phyloP scores from a whole-genome alignment of 2,329 filamentous ascomycete species.

The Cucurbitaria berberidis region DNA sequence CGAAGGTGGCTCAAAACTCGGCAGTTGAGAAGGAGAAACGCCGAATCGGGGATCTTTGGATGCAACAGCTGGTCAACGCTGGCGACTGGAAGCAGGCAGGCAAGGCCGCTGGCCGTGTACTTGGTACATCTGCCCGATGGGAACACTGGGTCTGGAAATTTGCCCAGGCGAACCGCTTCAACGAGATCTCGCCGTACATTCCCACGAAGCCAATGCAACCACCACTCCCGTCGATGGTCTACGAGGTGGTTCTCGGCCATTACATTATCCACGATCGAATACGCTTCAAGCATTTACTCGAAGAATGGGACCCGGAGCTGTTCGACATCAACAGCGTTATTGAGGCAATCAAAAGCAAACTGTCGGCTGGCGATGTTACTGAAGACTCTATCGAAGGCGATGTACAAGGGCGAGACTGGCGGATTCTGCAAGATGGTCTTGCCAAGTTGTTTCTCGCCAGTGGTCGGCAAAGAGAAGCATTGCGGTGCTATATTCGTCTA shows the following conservation, averaged over 20 bases:
- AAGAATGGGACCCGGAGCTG: conserved; percentile 82
- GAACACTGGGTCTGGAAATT: conserved; percentile 97
- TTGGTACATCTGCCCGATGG: conserved; percentile 82
- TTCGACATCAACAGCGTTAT: conserved; percentile 81
- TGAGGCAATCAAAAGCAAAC: conserved; percentile 79
- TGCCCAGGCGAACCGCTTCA: conserved; percentile 81
- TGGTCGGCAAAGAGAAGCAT: conserved; percentile 80
- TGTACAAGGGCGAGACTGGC: conserved; percentile 80
- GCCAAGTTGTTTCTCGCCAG: conserved; percentile 84
- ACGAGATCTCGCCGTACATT: conserved; percentile 86
- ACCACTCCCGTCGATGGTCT: conserved; percentile 79
- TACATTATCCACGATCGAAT: conserved; percentile 81
- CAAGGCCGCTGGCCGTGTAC: conserved; percentile 79
- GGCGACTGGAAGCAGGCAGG: conserved; percentile 80
- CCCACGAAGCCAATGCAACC: conserved; percentile 79
- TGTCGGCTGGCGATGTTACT: conserved; percentile 75
- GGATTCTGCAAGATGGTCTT: conserved; percentile 83
- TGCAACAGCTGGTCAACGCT: conserved; percentile 79
- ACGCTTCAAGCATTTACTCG: conserved; percentile 78
- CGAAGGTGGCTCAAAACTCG: conserved; percentile 62
- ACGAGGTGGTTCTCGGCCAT: conserved; percentile 86
- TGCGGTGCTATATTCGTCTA: conserved; percentile 86
- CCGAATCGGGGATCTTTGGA: conserved; percentile 90
- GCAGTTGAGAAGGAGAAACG: conserved; percentile 85
- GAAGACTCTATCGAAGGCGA: conserved; percentile 79